Conservation (phyloP, 352 stramenopile species). For the Pseudoperonospora humuli region DNA sequence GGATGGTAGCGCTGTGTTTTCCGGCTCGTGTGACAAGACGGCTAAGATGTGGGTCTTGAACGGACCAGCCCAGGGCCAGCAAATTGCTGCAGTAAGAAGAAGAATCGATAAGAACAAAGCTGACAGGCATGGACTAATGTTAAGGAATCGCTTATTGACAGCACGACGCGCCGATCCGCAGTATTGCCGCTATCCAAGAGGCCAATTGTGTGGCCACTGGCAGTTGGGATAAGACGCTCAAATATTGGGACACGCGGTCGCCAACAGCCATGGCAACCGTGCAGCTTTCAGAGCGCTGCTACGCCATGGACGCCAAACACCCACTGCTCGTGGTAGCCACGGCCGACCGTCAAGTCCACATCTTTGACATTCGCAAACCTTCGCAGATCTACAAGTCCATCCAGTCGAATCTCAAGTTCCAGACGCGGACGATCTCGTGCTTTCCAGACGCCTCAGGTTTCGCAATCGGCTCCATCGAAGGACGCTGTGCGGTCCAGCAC, state of each 20-base stretch:
- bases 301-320: constrained; percentile 91
- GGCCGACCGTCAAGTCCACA: constrained; percentile 84
- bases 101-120: neutral
- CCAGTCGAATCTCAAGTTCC: constrained; percentile 79
- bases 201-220: constrained; percentile 89
- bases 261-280: constrained; percentile 84
- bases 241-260: constrained; percentile 94
- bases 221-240: constrained; percentile 93
- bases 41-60: constrained; percentile 93
- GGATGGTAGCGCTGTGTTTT: constrained; percentile 92
- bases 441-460: constrained; percentile 88
- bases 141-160: constrained; percentile 16
- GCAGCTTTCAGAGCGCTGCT: constrained; percentile 90
- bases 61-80: constrained; percentile 57
- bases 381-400: constrained; percentile 85
- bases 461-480: constrained; percentile 87
- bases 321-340: constrained; percentile 92
- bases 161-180: constrained; percentile 90
- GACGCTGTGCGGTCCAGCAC: constrained; percentile 86
- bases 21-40: constrained; percentile 90
- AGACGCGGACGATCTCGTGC: constrained; percentile 82
- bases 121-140: neutral
- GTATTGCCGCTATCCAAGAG: constrained; percentile 76
- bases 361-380: constrained; percentile 81
- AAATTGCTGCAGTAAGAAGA: constrained; percentile 62